Evolutionary conservation across 805 yeast genomes (phyloP), one percentile per base, ranked within the genome.

Genomic region (Candida maltosa): DNA sequence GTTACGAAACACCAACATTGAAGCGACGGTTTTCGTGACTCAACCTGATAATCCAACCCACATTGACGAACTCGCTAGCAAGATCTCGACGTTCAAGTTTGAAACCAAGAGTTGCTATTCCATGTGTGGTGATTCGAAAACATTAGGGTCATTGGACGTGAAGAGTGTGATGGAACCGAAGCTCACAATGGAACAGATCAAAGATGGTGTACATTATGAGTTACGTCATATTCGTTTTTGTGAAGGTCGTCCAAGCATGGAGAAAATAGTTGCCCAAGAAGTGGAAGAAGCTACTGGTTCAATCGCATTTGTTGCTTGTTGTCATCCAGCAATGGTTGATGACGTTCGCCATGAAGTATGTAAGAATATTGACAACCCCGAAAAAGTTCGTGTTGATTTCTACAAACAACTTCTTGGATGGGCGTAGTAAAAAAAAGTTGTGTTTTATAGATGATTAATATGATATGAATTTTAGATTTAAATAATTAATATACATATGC

Each of bases 241-340:
- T n/a, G n/a, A 20, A 16, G 75, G 75, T 21, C 58, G 76, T 48
- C 65, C 74, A n/a, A 47, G 65, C 34, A 40, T 65, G 21, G 46
- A 47, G 1, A 47, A 46, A 16, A 16, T 70, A 11, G 54, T 73
- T 12, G 40, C 41, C 4, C 38, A 47, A 9, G 76, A 70, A 40
- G 47, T 72, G 6, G 38, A 28, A 1, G 56, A 50, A 20, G 44
- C 65, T 15, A 37, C 40, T 9, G 69, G 70, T 6, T 47, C 71
- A 5, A 39, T 67, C 29, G 75, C 73, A 2, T 54, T 73, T 41
- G 70, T 64, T 36, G 60, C 65, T 8, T 73, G 78, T 56, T 74
- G 70, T 11, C 70, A 69, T 47, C 61, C 64, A 21, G 40, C 51
- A 24, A 58, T 70, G 62, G 67, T 59, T 23, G 64, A 58, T 35